Evolutionary conservation across 371 early-diverging fungal genomes (phyloP).

Genomic region (Zancudomyces culisetae): DNA sequence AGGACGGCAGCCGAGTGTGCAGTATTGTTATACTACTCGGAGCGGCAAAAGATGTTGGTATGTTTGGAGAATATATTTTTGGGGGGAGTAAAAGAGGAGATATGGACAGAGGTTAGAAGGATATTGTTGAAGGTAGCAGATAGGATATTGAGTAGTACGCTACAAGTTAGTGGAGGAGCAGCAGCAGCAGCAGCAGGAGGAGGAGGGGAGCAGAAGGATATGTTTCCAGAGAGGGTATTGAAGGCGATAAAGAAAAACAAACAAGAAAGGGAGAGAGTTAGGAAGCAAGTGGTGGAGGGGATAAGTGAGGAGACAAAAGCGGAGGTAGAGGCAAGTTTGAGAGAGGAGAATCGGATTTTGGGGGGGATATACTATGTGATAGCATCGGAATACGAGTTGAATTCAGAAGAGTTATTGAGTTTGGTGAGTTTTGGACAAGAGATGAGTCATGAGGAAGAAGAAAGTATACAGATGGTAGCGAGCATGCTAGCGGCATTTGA

Average conservation of each 20-base stretch:
- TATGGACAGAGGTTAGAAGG: slow-evolving; percentile 27
- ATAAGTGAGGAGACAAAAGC: slow-evolving; percentile 27
- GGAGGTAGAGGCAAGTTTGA: slow-evolving; percentile 24
- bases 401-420: slow-evolving; percentile 25
- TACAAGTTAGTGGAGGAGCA: slow-evolving; percentile 5
- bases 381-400: slow-evolving; percentile 29
- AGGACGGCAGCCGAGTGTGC: slow-evolving; percentile 45
- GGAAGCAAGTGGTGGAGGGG: slow-evolving; percentile 8
- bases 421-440: slow-evolving; percentile 33
- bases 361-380: slow-evolving; percentile 35
- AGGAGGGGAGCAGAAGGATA: not conserved
- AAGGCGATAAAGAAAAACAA: slow-evolving; percentile 25
- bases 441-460: slow-evolving; percentile 30
- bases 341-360: slow-evolving; percentile 36
- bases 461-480: slow-evolving; percentile 30
- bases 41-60: slow-evolving; percentile 40
- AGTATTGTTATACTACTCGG: slow-evolving; percentile 42
- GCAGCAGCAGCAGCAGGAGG: not conserved
- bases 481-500: slow-evolving; percentile 33
- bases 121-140: slow-evolving; percentile 17
- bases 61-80: slow-evolving; percentile 40
- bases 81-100: slow-evolving; percentile 25
- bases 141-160: slow-evolving; percentile 24
- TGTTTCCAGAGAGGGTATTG: slow-evolving; percentile 22
- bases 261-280: slow-evolving; percentile 19